Conservation (phyloP, 2,329 filamentous ascomycete genomes). For the Aulographum hederae region DNA sequence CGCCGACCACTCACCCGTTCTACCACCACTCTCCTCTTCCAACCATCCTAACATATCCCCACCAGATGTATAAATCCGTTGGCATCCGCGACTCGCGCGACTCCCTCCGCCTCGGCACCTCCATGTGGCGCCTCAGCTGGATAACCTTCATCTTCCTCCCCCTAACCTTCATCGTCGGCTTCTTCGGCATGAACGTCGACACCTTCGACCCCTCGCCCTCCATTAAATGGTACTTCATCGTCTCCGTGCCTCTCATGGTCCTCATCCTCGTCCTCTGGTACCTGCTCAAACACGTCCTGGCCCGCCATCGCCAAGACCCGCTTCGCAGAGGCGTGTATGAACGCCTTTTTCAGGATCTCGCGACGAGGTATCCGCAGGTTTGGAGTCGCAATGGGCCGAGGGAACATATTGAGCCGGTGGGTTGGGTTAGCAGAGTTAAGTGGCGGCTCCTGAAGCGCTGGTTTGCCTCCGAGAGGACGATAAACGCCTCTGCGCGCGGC, state of each 20-base stretch:
- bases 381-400: slow-evolving; percentile 31
- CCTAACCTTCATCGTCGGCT: slow-evolving; percentile 29
- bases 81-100: slow-evolving; percentile 32
- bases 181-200: slow-evolving; percentile 35
- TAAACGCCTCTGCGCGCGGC: slow-evolving; percentile 14
- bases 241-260: slow-evolving; percentile 25
- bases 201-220: slow-evolving; percentile 17
- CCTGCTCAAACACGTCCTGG: slow-evolving; percentile 25
- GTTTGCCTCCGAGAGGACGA: slow-evolving; percentile 25
- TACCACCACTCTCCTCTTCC: too few relatives aligned
- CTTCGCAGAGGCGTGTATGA: slow-evolving; percentile 32
- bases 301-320: slow-evolving; percentile 23
- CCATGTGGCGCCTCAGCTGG: slow-evolving; percentile 40
- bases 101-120: slow-evolving; percentile 27
- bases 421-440: slow-evolving; percentile 21
- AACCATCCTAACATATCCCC: too few relatives aligned
- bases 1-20: too few relatives aligned
- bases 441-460: slow-evolving; percentile 29
- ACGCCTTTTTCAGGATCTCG: slow-evolving; percentile 28
- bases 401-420: slow-evolving; percentile 20
- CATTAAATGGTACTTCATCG: slow-evolving; percentile 33
- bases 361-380: slow-evolving; percentile 24
- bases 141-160: slow-evolving; percentile 61
- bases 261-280: slow-evolving; percentile 29
- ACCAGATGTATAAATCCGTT: slow-evolving; percentile 34